Percentiles rank a stretch among this genome's conserved stretches.
Conservation (phyloP, 768 basidiomycete species). For the Trametes punicea region DNA sequence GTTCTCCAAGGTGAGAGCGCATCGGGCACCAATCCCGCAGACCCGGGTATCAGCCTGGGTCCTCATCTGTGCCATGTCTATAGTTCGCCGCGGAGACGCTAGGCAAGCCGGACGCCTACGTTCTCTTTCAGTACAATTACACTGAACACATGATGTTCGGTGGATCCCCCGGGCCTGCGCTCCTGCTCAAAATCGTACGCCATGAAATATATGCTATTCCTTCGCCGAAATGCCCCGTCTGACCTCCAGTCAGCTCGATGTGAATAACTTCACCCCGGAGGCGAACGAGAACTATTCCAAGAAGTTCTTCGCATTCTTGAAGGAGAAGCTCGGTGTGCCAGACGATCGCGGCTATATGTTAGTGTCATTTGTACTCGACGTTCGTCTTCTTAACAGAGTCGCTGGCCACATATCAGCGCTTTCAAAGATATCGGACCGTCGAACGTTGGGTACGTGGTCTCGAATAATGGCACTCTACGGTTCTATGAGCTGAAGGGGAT, state of each 20-base stretch:
- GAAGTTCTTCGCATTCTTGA: constrained; percentile 51
- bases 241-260: constrained; percentile 40
- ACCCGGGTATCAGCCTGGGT: too few relatives aligned
- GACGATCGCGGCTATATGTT: constrained; percentile 64
- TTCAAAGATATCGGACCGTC: constrained; percentile 4
- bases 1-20: too few relatives aligned
- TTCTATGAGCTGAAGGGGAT: too few relatives aligned
- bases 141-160: constrained; percentile 58
- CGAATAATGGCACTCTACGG: too few relatives aligned
- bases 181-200: constrained; percentile 57
- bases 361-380: constrained; percentile 9
- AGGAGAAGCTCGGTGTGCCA: constrained; percentile 47
- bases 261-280: constrained; percentile 51
- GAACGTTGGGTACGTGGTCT: constrained; percentile 11
- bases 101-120: constrained; percentile 51
- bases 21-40: too few relatives aligned
- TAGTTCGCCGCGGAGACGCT: constrained; percentile 53
- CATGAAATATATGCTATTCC: background rate
- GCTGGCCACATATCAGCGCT: too few relatives aligned
- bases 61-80: too few relatives aligned
- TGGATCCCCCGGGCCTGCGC: constrained; percentile 65
- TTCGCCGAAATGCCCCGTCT: background rate
- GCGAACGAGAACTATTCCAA: constrained; percentile 53
- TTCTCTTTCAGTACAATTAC: constrained; percentile 52
- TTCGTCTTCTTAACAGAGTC: too few relatives aligned